Base-by-base conservation (phyloP, 2,329 filamentous ascomycete genomes). In the Immersiporthe knoxdaviesiana region DNA sequence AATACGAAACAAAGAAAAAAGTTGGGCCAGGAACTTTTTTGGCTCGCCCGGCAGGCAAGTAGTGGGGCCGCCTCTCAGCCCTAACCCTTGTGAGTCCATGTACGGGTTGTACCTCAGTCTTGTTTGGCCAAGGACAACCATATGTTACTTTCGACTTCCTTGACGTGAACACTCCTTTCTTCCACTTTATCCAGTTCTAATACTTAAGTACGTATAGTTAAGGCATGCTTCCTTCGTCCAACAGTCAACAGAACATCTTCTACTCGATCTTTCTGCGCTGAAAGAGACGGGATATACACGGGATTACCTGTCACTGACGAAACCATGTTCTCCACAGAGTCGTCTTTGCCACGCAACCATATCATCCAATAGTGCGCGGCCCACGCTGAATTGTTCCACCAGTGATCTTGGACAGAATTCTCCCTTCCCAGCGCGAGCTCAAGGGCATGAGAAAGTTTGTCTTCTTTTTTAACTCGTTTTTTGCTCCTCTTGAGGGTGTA, bases 21-120 rank as follows among this genome's bases (percentile, higher is more conserved):
- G 24, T 52, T 64, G 1, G 30, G 41, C n/a, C 52, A 30, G 47
- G 56, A 62, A 67, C 27, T 32, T 67, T 67, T 67, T 61, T 66
- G 41, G 37, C 18, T 30, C 0, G 30, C 6, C 54, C 65, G 65
- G 65, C 63, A 65, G 63, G 63, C 63, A 65, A 56, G 1, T 10
- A 35, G 35, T 41, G 44, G 44, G 62, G 62, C 6, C 21, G 41
- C 11, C 11, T 41, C 11, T 6, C 3, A 16, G n/a, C 44, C 27
- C 37, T 27, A 41, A 39, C 37, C 60, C 60, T 44, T 3, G 16
- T 27, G 6, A 12, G 11, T 41, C 11, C 14, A 41, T n/a, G n/a
- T n/a, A n/a, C n/a, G n/a, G n/a, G n/a, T n/a, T n/a, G n/a, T n/a
- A n/a, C n/a, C n/a, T n/a, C n/a, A n/a, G n/a, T n/a, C n/a, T n/a